Base-by-base conservation (phyloP, 805 yeast genomes). In the Cyberlindnera veronae region DNA sequence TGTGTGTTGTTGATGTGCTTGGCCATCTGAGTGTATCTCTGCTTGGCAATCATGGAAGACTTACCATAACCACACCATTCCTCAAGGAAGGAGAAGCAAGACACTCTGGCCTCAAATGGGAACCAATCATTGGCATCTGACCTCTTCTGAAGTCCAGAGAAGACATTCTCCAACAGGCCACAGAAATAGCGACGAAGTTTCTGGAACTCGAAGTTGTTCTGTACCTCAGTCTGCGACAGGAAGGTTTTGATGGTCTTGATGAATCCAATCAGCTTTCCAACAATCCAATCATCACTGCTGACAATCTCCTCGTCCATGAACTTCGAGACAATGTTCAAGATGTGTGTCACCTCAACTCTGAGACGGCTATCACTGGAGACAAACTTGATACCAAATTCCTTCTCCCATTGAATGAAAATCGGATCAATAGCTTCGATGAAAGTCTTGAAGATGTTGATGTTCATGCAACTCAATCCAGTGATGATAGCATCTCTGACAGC, bases 41-140 rank as follows among this genome's bases (percentile, higher is more conserved):
- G 84, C 22, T 77, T 79, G 3, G 88, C 76, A 2, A 80, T 55
- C 1, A 68, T 56, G 8, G 77, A 71, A 18, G 79, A 68, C 38
- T 77, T 81, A 3, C 98, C 97, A 61, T 77, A 79, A 0, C 95
- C 95, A 60, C 96, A 89, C 99, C 99, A 93, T 58, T 87, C 95
- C 49, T 85, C 90, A 41, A 93, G 66, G 53, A 77, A 83, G 33
- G 80, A 77, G 64, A 88, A 90, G 46, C 95, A 84, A 3, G 86
- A 83, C 22, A 84, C 79, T 38, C 96, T 69, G 3, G 89, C 91
- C 49, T 82, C 88, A 59, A 90, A 89, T 2, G 95, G 91, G n/a
- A 90, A 67, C 77, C 90, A 81, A 29, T 69, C 66, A 3, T 52
- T 38, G 2, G 74, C 67, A 14, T 63, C 61, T n/a, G 58, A 61